Percentiles rank a stretch among this genome's conserved stretches.
Conservation (phyloP, 2,329 filamentous ascomycete species). For the Dendryphion nanum region DNA sequence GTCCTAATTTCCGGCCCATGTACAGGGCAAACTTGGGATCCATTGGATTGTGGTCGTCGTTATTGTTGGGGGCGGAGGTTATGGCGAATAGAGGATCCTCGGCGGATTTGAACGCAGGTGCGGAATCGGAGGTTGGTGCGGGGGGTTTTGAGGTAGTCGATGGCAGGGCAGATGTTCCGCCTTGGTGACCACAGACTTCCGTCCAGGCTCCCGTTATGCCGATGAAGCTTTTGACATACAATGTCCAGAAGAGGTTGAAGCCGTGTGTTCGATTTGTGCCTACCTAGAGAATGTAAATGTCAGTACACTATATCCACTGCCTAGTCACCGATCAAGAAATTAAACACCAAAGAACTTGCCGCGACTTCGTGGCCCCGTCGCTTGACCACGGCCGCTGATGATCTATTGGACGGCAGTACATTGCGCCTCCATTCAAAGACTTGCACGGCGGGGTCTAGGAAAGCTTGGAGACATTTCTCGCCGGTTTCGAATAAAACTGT, state of each 20-base stretch:
- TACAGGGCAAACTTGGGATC: slow-evolving; percentile 13
- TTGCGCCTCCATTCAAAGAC: slow-evolving; percentile 16
- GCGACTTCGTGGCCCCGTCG: slow-evolving; percentile 9
- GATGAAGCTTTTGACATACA: slow-evolving; percentile 10
- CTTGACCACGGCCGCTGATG: slow-evolving; percentile 10
- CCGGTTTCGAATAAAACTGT: slow-evolving; percentile 14
- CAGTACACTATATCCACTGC: no score
- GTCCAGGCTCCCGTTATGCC: slow-evolving; percentile 13
- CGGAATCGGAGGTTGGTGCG: slow-evolving; percentile 7
- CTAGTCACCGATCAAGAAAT: neutral
- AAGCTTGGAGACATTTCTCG: slow-evolving; percentile 9
- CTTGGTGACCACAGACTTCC: no score
- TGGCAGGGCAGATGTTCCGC: no score
- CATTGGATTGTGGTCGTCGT: slow-evolving; percentile 1
- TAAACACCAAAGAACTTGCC: no score
- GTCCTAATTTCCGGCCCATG: slow-evolving; percentile 12
- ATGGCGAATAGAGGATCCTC: no score
- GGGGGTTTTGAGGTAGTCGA: no score
- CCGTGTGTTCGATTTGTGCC: slow-evolving; percentile 16
- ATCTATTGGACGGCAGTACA: neutral
- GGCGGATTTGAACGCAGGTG: slow-evolving; percentile 1
- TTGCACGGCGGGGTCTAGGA: slow-evolving; percentile 8
- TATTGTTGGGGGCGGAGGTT: slow-evolving; percentile 3
- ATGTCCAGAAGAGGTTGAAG: slow-evolving; percentile 12
- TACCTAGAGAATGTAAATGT: no score